These are phyloP conservation scores for Domatiomyces catenatus DNA, from an alignment of 2,329 filamentous ascomycete genomes.

Conservation along the genomic window DNA sequence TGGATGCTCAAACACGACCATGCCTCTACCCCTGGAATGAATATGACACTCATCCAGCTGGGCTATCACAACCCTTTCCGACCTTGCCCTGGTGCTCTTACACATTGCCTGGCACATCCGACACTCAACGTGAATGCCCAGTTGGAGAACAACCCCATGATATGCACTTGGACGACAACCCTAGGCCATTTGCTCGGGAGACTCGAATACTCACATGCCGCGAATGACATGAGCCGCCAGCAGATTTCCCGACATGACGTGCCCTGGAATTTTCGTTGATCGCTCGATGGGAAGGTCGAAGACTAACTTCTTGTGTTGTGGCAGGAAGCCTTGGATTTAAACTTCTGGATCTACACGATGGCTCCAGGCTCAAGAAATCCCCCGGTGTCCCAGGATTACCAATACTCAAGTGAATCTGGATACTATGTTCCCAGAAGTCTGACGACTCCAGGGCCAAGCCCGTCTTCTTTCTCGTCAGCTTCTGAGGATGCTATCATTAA, in stretches of 20 bases:
- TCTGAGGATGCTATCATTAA: slow-evolving; percentile 5
- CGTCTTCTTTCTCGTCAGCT: slow-evolving; percentile 7
- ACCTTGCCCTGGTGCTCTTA: too few species aligned
- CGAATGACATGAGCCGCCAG: not conserved
- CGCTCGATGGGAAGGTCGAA: not conserved
- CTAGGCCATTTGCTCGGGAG: too few species aligned
- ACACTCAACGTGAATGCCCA: not conserved
- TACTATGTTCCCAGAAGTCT: slow-evolving; percentile 7
- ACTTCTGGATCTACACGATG: slow-evolving; percentile 3
- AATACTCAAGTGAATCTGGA: slow-evolving; percentile 2
- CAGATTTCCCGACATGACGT: not conserved
- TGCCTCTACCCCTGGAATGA: too few species aligned
- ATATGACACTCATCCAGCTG: too few species aligned
- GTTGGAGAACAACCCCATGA: not conserved
- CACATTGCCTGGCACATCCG: not conserved
- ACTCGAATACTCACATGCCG: not conserved
- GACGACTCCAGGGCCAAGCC: slow-evolving; percentile 5
- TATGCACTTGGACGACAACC: too few species aligned
- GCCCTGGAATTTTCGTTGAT: not conserved
- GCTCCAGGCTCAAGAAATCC: slow-evolving; percentile 2
- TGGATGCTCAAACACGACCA: too few species aligned
- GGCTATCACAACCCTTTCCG: too few species aligned
- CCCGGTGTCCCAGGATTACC: slow-evolving; percentile 4
- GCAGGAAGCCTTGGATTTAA: slow-evolving; percentile 1
- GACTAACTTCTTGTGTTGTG: slow-evolving; percentile 4